Conservation (phyloP, 345 rosid genomes). For the Citrus sp. region DNA sequence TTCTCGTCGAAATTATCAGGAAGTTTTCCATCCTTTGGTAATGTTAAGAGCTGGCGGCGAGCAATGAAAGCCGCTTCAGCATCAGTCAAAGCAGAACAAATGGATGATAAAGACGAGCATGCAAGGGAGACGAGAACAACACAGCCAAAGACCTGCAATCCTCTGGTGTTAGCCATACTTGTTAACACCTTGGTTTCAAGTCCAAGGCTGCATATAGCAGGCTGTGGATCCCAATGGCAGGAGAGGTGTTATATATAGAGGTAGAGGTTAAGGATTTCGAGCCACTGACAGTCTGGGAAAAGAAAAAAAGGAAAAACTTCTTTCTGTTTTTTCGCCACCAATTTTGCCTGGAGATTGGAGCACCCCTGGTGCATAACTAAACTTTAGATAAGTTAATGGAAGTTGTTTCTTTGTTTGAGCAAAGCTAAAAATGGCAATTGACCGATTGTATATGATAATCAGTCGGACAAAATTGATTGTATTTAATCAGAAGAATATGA, state of each 20-base stretch:
- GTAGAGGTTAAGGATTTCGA: slow-evolving; percentile 7
- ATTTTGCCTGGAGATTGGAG: background rate
- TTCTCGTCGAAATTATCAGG: slow-evolving; percentile 27
- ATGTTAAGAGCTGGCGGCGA: slow-evolving; percentile 58
- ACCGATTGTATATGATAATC: background rate
- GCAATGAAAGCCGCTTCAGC: slow-evolving; percentile 56
- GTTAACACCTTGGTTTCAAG: slow-evolving; percentile 45
- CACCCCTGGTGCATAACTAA: too few species aligned
- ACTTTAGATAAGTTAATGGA: too few species aligned
- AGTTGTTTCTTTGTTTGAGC: too few species aligned
- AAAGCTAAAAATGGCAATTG: background rate
- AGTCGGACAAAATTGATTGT: too few species aligned
- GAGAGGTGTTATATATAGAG: slow-evolving; percentile 26
- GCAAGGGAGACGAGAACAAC: slow-evolving; percentile 27
- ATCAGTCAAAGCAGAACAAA: slow-evolving; percentile 45
- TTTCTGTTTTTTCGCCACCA: background rate
- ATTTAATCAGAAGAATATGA: background rate
- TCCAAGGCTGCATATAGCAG: slow-evolving; percentile 76
- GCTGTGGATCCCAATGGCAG: background rate
- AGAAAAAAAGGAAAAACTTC: background rate
- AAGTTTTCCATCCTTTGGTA: slow-evolving; percentile 39
- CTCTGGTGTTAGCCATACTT: slow-evolving; percentile 25
- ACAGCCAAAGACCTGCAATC: slow-evolving; percentile 53
- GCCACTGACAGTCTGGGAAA: slow-evolving; percentile 13
- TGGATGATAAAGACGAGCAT: slow-evolving; percentile 15